Percentiles rank a stretch among this genome's conserved stretches.
Evolutionary conservation across 2,329 filamentous ascomycete species (phyloP).

Genomic region (Diaporthe batatas): DNA sequence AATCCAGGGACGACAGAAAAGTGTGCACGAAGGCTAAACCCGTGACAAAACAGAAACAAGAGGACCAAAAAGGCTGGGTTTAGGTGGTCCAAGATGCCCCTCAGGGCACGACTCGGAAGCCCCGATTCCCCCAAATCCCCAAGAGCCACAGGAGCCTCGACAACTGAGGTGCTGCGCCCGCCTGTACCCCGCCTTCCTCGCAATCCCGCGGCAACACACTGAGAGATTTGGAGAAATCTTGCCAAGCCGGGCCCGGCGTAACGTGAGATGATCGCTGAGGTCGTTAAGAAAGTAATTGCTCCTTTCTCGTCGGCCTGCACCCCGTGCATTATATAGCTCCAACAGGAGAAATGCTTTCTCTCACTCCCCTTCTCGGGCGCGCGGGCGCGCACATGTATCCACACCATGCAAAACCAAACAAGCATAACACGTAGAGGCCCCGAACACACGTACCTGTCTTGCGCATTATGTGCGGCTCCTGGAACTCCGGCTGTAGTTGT

Average conservation of each 20-base stretch:
- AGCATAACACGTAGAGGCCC: background rate
- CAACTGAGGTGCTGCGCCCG: background rate
- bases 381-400: background rate
- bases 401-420: background rate
- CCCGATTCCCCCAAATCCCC: constrained; percentile 19
- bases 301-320: background rate
- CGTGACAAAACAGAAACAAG: background rate
- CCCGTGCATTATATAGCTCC: background rate
- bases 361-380: background rate
- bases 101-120: background rate
- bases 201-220: background rate
- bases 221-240: constrained; percentile 27
- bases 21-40: background rate
- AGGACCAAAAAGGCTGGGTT: background rate
- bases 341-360: too few species aligned
- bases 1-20: background rate
- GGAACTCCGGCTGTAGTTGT: constrained; percentile 52
- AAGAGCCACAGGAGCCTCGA: constrained; percentile 27
- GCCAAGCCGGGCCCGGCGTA: constrained; percentile 28
- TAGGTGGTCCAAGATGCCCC: background rate
- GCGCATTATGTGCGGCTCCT: constrained; percentile 47
- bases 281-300: background rate
- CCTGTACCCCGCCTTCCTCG: constrained; percentile 28
- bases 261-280: constrained; percentile 19
- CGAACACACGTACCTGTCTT: constrained; percentile 51